phyloP scores from a whole-genome alignment of 306 rosid species.

The Cucumis cinereus region DNA sequence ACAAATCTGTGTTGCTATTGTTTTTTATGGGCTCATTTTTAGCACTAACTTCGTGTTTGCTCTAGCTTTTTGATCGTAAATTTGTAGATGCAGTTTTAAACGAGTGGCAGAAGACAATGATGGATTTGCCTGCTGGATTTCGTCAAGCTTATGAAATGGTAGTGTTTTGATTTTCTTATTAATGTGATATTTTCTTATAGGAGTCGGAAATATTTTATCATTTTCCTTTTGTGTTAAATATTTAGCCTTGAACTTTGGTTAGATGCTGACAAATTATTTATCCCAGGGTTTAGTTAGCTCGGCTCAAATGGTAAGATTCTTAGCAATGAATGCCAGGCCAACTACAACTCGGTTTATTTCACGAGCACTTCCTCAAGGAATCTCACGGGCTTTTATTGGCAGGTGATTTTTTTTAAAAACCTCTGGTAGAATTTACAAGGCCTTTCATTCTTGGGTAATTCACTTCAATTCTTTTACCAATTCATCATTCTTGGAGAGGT shows the following conservation, averaged over 20 bases:
- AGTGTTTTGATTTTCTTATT: neutral
- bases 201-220: neutral
- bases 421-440: neutral
- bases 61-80: slow-evolving; percentile 85
- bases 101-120: slow-evolving; percentile 89
- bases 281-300: slow-evolving; percentile 95
- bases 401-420: slow-evolving; percentile 36
- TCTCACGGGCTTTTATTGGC: slow-evolving; percentile 92
- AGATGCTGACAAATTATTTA: slow-evolving; percentile 21
- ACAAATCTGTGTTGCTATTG: neutral
- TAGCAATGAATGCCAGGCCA: slow-evolving; percentile 89
- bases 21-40: neutral
- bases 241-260: slow-evolving; percentile 5
- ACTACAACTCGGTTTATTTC: slow-evolving; percentile 70
- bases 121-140: slow-evolving; percentile 97
- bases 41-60: slow-evolving; percentile 17
- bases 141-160: slow-evolving; percentile 99
- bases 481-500: neutral
- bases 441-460: neutral
- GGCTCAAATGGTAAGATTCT: slow-evolving; percentile 80
- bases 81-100: slow-evolving; percentile 86
- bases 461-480: neutral
- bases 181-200: slow-evolving; percentile 6
- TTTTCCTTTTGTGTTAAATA: neutral
- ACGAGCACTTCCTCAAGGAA: slow-evolving; percentile 58